Percentiles rank a stretch among this genome's conserved stretches.
These are phyloP conservation scores for Saturnispora sekii DNA, from an alignment of 805 yeast species.

Conservation along the genomic window DNA sequence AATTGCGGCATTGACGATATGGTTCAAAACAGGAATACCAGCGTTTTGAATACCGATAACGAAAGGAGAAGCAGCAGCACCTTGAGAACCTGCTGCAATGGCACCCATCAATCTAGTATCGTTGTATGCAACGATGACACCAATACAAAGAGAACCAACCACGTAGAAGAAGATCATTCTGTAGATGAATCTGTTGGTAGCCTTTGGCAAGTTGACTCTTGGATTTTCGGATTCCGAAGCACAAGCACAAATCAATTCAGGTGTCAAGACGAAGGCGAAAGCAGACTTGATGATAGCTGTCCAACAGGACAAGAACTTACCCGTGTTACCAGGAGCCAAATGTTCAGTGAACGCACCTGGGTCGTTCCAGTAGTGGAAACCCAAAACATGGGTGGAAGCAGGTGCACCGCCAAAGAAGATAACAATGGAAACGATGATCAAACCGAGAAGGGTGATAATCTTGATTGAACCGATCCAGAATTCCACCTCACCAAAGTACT, in stretches of 20 bases:
- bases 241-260: slow-evolving; percentile 47
- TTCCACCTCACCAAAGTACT: slow-evolving; percentile 37
- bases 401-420: slow-evolving; percentile 62
- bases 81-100: slow-evolving; percentile 34
- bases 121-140: slow-evolving; percentile 48
- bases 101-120: slow-evolving; percentile 39
- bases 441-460: slow-evolving; percentile 53
- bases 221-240: slow-evolving; percentile 54
- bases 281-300: slow-evolving; percentile 54
- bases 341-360: slow-evolving; percentile 41
- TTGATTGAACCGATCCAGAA: slow-evolving; percentile 62
- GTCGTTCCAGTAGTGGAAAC: slow-evolving; percentile 58
- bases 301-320: slow-evolving; percentile 55
- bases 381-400: slow-evolving; percentile 38
- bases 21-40: slow-evolving; percentile 48
- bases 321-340: slow-evolving; percentile 43
- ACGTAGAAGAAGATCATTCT: slow-evolving; percentile 55
- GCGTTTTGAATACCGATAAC: slow-evolving; percentile 56
- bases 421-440: slow-evolving; percentile 44
- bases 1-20: slow-evolving; percentile 52
- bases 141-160: slow-evolving; percentile 45
- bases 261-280: slow-evolving; percentile 55
- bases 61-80: slow-evolving; percentile 58
- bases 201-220: slow-evolving; percentile 51
- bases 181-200: slow-evolving; percentile 49